Evolutionary conservation across 345 rosid genomes (phyloP).

Genomic region (Hypericum androsaemum): DNA sequence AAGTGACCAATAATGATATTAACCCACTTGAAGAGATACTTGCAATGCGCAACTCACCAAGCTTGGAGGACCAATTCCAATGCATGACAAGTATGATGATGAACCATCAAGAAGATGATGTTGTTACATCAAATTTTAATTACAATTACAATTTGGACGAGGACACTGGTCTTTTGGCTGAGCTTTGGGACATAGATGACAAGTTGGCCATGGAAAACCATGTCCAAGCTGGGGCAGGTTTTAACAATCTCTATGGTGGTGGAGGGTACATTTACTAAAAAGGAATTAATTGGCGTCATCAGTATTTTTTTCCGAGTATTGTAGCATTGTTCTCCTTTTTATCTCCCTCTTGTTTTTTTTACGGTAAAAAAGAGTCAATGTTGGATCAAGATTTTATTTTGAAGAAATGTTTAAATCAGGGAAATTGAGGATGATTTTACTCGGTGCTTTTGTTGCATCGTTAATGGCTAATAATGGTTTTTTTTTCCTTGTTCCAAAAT

Average conservation of each 20-base stretch:
- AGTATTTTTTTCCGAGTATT: too few relatives aligned
- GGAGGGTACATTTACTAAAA: slow-evolving; percentile 33
- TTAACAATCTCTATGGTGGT: slow-evolving; percentile 12
- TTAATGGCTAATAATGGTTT: too few relatives aligned
- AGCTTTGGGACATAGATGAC: slow-evolving; percentile 44
- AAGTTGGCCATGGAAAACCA: slow-evolving; percentile 21
- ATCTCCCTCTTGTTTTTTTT: too few relatives aligned
- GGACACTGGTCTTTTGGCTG: slow-evolving; percentile 40
- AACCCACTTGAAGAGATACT: slow-evolving; percentile 14
- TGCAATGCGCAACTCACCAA: slow-evolving; percentile 12
- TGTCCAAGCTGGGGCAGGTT: slow-evolving; percentile 17
- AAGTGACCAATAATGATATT: neutral
- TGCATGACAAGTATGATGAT: slow-evolving; percentile 22
- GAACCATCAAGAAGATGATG: slow-evolving; percentile 16
- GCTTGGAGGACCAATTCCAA: slow-evolving; percentile 20
- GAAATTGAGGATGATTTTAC: too few relatives aligned
- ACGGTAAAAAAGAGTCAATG: too few relatives aligned
- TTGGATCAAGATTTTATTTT: too few relatives aligned
- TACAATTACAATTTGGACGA: slow-evolving; percentile 13
- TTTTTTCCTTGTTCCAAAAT: too few relatives aligned
- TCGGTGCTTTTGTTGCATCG: too few relatives aligned
- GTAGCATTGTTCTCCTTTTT: too few relatives aligned
- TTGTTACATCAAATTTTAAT: too few relatives aligned
- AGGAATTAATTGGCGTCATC: neutral
- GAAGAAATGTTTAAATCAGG: too few relatives aligned